Percentiles rank a stretch among this genome's conserved stretches.
Evolutionary conservation across 257 asterid genomes (phyloP).

Genomic region (Solanum appendiculatum): DNA sequence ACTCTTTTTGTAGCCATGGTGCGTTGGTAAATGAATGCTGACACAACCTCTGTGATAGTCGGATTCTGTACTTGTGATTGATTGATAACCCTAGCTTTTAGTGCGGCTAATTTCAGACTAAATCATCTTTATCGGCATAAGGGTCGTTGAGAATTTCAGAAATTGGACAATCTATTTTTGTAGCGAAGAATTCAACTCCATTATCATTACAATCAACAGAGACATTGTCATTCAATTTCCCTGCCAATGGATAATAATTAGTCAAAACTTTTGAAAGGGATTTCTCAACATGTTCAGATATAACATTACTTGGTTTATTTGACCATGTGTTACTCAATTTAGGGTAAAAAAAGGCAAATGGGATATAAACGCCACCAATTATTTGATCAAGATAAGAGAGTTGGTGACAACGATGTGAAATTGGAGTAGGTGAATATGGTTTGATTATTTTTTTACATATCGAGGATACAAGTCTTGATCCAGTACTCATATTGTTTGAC

Average conservation of each 20-base stretch:
- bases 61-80: background rate
- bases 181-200: background rate
- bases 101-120: background rate
- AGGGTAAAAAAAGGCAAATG: background rate
- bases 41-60: background rate
- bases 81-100: background rate
- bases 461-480: background rate
- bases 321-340: background rate
- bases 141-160: background rate
- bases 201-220: background rate
- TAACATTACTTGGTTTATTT: background rate
- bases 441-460: background rate
- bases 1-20: background rate
- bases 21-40: background rate
- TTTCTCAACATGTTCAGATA: background rate
- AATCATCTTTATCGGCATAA: background rate
- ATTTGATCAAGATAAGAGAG: background rate
- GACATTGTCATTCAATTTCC: background rate
- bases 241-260: background rate
- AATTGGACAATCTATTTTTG: background rate
- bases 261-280: background rate
- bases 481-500: background rate
- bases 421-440: background rate
- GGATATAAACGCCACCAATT: background rate
- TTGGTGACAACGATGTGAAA: background rate